Evolutionary conservation across 108 stramenopile species (phyloP).

Genomic region (Nannochloropsis oceanica): DNA sequence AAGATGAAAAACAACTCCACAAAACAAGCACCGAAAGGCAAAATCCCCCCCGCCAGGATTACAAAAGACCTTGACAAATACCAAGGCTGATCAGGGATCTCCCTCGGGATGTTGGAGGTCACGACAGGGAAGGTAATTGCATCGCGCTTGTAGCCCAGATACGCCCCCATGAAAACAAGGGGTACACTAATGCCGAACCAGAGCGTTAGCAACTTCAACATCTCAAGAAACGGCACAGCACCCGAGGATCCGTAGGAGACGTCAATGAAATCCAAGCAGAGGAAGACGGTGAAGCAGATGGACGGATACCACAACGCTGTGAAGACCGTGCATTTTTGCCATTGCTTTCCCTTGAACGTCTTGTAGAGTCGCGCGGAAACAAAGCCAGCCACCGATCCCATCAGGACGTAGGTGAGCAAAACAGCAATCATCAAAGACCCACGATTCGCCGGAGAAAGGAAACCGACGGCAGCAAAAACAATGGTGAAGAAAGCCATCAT

Average conservation of each 20-base stretch:
- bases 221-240: conserved; percentile 78
- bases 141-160: conserved; percentile 91
- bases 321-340: conserved; percentile 66
- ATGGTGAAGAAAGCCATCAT: conserved; percentile 55
- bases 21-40: conserved; percentile 95
- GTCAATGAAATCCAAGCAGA: conserved; percentile 66
- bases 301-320: conserved; percentile 83
- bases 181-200: conserved; percentile 94
- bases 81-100: conserved; percentile 72
- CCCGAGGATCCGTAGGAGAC: conserved; percentile 46
- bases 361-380: conserved; percentile 85
- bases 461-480: conserved; percentile 81
- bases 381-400: conserved; percentile 83
- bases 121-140: conserved; percentile 79
- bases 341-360: conserved; percentile 60
- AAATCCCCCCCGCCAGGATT: conserved; percentile 72
- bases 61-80: conserved; percentile 55
- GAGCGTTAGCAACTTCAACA: conserved; percentile 59
- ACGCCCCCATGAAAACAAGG: conserved; percentile 85
- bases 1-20: conserved; percentile 99
- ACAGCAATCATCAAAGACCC: conserved; percentile 91
- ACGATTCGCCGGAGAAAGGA: conserved; percentile 80
- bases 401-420: conserved; percentile 79
- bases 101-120: conserved; percentile 43
- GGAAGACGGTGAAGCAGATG: conserved; percentile 60